phyloP scores from a whole-genome alignment of 306 rosid genomes.

The Rubus idaeus region DNA sequence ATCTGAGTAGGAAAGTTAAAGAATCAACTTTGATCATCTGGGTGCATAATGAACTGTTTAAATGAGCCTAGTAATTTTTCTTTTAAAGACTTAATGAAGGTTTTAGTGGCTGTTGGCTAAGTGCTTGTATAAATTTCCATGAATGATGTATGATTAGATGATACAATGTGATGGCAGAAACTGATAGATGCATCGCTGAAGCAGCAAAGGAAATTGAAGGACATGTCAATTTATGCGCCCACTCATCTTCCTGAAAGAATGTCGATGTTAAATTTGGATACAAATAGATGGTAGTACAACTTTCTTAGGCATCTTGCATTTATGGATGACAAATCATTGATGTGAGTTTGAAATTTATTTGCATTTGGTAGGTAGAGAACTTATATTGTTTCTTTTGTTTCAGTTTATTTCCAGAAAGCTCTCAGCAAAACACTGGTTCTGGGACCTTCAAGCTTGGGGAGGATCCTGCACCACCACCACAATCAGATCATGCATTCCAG shows the following conservation, averaged over 20 bases:
- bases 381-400: slow-evolving; percentile 24
- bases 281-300: slow-evolving; percentile 48
- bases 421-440: slow-evolving; percentile 40
- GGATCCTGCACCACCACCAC: no score
- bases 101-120: neutral
- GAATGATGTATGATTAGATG: slow-evolving; percentile 15
- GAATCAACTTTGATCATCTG: neutral
- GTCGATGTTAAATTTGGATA: slow-evolving; percentile 41
- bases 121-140: neutral
- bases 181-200: slow-evolving; percentile 57
- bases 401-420: slow-evolving; percentile 61
- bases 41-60: neutral
- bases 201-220: slow-evolving; percentile 85
- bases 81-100: no score
- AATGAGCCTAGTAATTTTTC: neutral
- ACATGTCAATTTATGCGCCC: slow-evolving; percentile 59
- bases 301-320: neutral
- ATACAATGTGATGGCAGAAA: slow-evolving; percentile 47
- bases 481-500: neutral
- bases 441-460: slow-evolving; percentile 50
- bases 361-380: slow-evolving; percentile 9
- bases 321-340: neutral
- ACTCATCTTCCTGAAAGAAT: slow-evolving; percentile 43
- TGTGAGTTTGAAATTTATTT: slow-evolving; percentile 1
- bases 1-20: neutral